A percentile compares a stretch with the other conserved stretches of the same genome.
Evolutionary conservation across 1,284 basidiomycete species (phyloP).

Genomic region (Cystobasidium slooffiae): DNA sequence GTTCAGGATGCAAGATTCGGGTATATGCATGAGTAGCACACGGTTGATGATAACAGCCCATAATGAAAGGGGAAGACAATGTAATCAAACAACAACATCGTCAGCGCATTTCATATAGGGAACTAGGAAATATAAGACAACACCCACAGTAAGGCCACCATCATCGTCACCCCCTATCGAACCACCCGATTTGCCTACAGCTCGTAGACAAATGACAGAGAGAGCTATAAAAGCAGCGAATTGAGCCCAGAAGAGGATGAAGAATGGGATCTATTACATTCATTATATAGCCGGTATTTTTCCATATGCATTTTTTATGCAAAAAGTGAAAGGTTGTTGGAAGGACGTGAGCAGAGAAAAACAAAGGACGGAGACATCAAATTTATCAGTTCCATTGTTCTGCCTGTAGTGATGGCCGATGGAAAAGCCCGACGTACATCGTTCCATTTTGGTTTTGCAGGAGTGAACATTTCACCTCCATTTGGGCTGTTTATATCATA

Average conservation of each 20-base stretch:
- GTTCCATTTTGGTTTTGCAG: constrained; percentile 47
- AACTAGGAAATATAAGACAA: background rate
- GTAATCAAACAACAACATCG: too few species aligned
- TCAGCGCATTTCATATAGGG: background rate
- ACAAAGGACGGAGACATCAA: too few species aligned
- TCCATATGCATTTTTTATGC: background rate
- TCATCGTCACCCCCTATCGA: constrained; percentile 7
- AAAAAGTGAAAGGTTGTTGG: background rate
- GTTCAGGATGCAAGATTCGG: background rate
- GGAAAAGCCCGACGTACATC: constrained; percentile 20
- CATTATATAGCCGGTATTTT: background rate
- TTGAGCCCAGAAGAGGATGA: constrained; percentile 56
- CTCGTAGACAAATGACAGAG: constrained; percentile 56
- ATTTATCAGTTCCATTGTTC: too few species aligned
- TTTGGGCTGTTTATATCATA: background rate
- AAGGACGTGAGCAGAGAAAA: too few species aligned
- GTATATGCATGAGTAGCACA: background rate
- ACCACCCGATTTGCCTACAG: constrained; percentile 46
- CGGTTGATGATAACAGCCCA: background rate
- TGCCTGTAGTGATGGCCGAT: too few species aligned
- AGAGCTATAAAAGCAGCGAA: constrained; percentile 57
- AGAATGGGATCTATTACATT: constrained; percentile 52
- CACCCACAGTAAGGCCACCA: constrained; percentile 23
- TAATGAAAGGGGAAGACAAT: too few species aligned
- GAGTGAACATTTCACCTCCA: constrained; percentile 26